Base-by-base conservation (phyloP, 768 basidiomycete genomes). In the Boletus reticuloceps region DNA sequence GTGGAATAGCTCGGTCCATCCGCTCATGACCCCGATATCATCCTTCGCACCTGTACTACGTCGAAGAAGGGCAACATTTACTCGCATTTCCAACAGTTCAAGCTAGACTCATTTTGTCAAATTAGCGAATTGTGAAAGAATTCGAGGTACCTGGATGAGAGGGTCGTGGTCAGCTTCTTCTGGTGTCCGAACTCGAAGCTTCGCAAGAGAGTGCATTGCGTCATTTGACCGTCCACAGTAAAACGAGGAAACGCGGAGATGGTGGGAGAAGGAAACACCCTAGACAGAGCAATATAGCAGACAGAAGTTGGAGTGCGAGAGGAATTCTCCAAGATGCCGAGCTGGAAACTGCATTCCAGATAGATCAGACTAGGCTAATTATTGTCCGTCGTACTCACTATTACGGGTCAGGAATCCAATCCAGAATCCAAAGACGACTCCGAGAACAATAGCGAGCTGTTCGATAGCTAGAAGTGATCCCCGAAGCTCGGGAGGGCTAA, bases 381-480 rank as follows among this genome's bases (percentile, higher is more conserved):
- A 48, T 29, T 16, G n/a, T 32, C 17, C 2, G 38, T 36, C 11
- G 16, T 4, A 71, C 82, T 36, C 62, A 88, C 88, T 63, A 20
- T 79, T 68, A 14, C 90, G 82, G 1, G 89, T 92, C 42, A 81
- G 63, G 64, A 88, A 93, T 0, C 90, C 91, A 5, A 82, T 79
- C 90, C 91, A 92, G 62, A 92, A 93, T 3, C 90, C 90, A 14
- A 89, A 71, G 0, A 93, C 89, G 6, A 91, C 89, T 4, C 90
- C 91, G 0, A 87, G 72, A 14, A 92, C 89, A 47, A 93, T 93
- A 19, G 86, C 82, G 41, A 91, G 79, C 55, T 92, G 90, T 62
- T 93, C 90, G 4, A 93, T 75, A 1, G 89, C 84, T 71, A 91
- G 78, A 19, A 93, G 78, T 1, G 89, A 89, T 11, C 90, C 90